A percentile compares a stretch with the other conserved stretches of the same genome.
Conservation (phyloP, 257 asterid genomes). For the Solanum clarkiae region DNA sequence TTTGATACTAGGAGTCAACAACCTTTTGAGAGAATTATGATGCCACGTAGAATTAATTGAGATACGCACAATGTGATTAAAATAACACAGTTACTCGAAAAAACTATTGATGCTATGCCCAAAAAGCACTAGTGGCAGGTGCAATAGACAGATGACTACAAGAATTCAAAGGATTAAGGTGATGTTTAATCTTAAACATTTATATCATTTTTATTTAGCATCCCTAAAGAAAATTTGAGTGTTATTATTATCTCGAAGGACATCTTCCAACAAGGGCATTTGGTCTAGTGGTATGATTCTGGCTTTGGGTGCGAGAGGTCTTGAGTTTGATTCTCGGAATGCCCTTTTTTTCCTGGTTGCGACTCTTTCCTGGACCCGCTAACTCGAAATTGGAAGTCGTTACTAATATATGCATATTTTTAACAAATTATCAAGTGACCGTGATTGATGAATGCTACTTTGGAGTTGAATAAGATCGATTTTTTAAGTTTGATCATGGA, state of each 20-base stretch:
- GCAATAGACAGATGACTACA: not conserved
- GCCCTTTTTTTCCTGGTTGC: slow-evolving; percentile 16
- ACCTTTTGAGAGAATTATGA: not conserved
- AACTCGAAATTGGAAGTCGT: too few species aligned
- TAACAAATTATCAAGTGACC: not conserved
- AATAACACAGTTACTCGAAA: too few species aligned
- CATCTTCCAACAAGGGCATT: slow-evolving; percentile 20
- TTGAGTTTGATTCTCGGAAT: slow-evolving; percentile 76
- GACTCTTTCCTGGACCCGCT: too few species aligned
- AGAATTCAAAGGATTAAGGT: too few species aligned
- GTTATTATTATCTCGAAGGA: not conserved
- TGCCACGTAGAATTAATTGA: not conserved
- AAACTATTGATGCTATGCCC: not conserved
- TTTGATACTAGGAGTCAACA: not conserved
- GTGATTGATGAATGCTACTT: not conserved
- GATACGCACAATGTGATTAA: not conserved
- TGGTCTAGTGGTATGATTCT: slow-evolving; percentile 93
- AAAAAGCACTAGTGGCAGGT: not conserved
- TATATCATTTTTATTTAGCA: not conserved
- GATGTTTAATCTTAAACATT: not conserved
- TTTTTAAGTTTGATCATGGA: too few species aligned
- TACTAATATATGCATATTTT: not conserved
- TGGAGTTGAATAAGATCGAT: not conserved
- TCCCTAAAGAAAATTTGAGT: not conserved
- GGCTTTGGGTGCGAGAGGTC: slow-evolving; percentile 88